Evolutionary conservation across 148 eudicot genomes (phyloP), one percentile per base, ranked within the genome.

Genomic region (Pharnaceum exiguum): DNA sequence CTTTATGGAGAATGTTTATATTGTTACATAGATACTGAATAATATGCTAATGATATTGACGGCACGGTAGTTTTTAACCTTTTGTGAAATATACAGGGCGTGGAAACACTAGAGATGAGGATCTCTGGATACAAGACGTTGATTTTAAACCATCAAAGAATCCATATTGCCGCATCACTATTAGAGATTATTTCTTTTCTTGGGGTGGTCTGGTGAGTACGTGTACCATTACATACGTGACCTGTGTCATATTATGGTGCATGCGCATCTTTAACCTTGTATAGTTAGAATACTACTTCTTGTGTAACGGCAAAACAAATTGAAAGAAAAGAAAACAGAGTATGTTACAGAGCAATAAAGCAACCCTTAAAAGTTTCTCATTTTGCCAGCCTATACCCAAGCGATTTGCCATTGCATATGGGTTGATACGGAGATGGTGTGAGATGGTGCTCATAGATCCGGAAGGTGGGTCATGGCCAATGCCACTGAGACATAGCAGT

Each of bases 121-220:
- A 2, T 31, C 2, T 3, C 1, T 21, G 29, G 13, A 13, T 8
- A 5, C 21, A 11, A 59, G 32, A 45, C 7, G 29, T 30, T 21
- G 10, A 29, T 21, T 59, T 44, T 30, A 31, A 31, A 31, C 30
- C 63, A 7, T 36, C 62, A 13, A 56, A 12, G 6, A 22, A 27
- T 46, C 70, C 70, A 13, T 57, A 47, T 30, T 57, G 53, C n/a
- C 49, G 19, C 5, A 21, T 31, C 25, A 0, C 19, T 19, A 31
- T 37, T 21, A 66, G 39, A 33, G 2, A 26, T 28, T 57, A 40
- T 30, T 56, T 28, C 50, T 18, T 29, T 18, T 37, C 5, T 15
- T 66, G 70, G 70, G 56, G 55, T 27, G 70, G 47, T 13, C 36
- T 57, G 31, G 70, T 66, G 39, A 57, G 63, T 40, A 18, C 37